phyloP scores from a whole-genome alignment of 139 green algal species.

The Coelastrella sp. region DNA sequence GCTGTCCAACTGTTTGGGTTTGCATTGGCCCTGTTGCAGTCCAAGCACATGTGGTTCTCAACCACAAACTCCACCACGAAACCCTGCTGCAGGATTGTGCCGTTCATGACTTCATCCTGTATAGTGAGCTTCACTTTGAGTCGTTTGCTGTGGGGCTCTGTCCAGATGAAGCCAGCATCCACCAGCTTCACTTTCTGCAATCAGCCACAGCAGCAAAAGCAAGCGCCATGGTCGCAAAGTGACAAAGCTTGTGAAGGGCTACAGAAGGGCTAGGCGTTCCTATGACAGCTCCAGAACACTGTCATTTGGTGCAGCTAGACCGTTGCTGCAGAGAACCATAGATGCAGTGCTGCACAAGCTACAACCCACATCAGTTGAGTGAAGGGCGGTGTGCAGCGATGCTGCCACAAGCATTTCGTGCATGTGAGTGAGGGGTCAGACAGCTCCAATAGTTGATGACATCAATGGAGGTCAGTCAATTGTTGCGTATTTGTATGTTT shows the following conservation, averaged over 20 bases:
- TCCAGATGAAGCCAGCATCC: slow-evolving; percentile 99
- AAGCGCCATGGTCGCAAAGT: too few species aligned
- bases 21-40: slow-evolving; percentile 88
- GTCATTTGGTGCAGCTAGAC: too few species aligned
- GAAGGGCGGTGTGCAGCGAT: too few species aligned
- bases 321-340: too few species aligned
- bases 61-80: slow-evolving; percentile 97
- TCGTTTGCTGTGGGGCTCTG: slow-evolving; percentile 97
- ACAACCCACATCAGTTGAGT: too few species aligned
- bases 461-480: slow-evolving; percentile 12
- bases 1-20: slow-evolving; percentile 97
- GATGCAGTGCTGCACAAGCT: too few species aligned
- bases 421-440: too few species aligned
- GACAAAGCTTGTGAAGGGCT: too few species aligned
- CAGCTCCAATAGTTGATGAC: slow-evolving; percentile 44
- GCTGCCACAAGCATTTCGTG: too few species aligned
- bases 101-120: slow-evolving; percentile 95
- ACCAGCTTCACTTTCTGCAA: slow-evolving; percentile 93
- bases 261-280: too few species aligned
- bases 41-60: slow-evolving; percentile 96
- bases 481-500: slow-evolving; percentile 32
- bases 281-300: too few species aligned
- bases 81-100: slow-evolving; percentile 97
- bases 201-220: background rate
- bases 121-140: slow-evolving; percentile 98